A percentile compares a stretch with the other conserved stretches of the same genome.
These are phyloP conservation scores for Citrus hindsii DNA, from an alignment of 345 rosid genomes.

Conservation along the genomic window DNA sequence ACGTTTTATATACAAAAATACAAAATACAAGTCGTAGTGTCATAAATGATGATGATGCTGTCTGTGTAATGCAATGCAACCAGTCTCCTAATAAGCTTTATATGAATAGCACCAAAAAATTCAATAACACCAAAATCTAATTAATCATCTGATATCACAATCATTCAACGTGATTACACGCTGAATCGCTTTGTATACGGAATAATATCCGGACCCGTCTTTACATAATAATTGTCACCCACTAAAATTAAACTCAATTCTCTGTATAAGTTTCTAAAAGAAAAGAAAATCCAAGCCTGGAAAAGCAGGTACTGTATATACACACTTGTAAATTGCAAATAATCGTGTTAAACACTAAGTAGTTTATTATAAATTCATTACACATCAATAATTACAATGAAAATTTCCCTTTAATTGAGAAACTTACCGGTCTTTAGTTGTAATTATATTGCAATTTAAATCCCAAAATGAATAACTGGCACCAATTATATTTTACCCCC, in stretches of 20 bases:
- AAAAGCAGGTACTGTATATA: neutral
- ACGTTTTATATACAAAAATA: too few species aligned
- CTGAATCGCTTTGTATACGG: neutral
- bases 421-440: neutral
- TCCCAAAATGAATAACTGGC: slow-evolving; percentile 1
- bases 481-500: too few species aligned
- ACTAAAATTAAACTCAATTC: neutral
- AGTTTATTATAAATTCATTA: neutral
- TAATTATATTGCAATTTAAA: neutral
- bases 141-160: neutral
- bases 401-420: too few species aligned
- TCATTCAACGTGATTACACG: neutral
- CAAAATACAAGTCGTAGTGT: too few species aligned
- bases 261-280: neutral
- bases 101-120: neutral
- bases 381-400: neutral
- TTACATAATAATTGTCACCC: neutral
- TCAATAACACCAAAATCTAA: neutral
- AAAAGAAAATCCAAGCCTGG: neutral
- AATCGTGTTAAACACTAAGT: neutral
- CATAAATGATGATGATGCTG: neutral
- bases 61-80: neutral
- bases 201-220: neutral
- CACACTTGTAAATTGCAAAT: neutral
- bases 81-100: neutral